Percentiles rank a stretch among this genome's conserved stretches.
Evolutionary conservation across 305 asterid species (phyloP).

Genomic region (Euphrasia arctica): DNA sequence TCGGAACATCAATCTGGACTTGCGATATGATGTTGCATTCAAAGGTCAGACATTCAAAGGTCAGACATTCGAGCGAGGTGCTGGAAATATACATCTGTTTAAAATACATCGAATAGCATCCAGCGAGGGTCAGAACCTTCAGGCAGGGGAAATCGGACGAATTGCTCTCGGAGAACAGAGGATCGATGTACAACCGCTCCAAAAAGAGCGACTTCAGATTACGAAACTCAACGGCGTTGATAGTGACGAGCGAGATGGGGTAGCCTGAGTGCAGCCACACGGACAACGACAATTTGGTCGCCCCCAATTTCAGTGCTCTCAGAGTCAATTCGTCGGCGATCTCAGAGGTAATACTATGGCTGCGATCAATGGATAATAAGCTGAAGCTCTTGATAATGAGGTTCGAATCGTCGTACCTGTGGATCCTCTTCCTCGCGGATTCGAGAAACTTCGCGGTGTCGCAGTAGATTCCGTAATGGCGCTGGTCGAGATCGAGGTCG

Average conservation of each 20-base stretch:
- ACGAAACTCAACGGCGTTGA: background rate
- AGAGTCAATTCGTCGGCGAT: background rate
- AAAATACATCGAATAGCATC: background rate
- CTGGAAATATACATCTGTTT: background rate
- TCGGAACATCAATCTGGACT: slow-evolving; percentile 21
- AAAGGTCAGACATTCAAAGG: slow-evolving; percentile 10
- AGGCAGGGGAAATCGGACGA: slow-evolving; percentile 23
- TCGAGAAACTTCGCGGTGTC: background rate
- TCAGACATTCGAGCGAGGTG: slow-evolving; percentile 7
- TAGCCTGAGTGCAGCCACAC: background rate
- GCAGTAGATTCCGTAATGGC: background rate
- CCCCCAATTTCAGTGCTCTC: background rate
- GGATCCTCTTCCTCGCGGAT: background rate
- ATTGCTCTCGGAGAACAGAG: background rate
- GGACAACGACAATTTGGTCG: background rate
- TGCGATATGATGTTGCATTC: background rate
- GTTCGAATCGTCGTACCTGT: background rate
- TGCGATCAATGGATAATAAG: background rate
- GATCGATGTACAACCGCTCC: background rate
- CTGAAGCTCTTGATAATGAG: slow-evolving; percentile 12
- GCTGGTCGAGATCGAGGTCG: slow-evolving; percentile 10
- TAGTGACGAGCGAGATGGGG: background rate
- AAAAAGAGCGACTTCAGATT: background rate
- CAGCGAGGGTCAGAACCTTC: slow-evolving; percentile 4
- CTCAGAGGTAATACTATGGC: background rate